These are phyloP conservation scores for Hemileccinum rubropunctum DNA, from an alignment of 768 basidiomycete species.

Conservation along the genomic window DNA sequence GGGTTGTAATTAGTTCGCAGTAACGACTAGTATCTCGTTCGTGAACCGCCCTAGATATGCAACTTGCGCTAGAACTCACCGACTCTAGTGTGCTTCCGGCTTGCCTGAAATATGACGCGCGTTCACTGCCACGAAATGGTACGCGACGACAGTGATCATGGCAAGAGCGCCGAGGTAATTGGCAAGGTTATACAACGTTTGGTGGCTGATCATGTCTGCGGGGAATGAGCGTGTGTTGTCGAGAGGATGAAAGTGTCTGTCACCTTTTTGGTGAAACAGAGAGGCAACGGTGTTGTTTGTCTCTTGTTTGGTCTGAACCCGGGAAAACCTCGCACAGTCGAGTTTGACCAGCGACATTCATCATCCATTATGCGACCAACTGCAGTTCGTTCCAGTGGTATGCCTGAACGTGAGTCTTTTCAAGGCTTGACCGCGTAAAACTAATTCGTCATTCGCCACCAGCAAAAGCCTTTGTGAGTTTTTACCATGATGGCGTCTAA, in stretches of 20 bases:
- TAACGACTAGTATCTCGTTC: background rate
- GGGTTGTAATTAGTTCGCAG: background rate
- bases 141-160: constrained; percentile 84
- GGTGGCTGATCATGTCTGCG: constrained; percentile 69
- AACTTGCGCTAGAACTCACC: constrained; percentile 4
- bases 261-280: constrained; percentile 17
- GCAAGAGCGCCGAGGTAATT: constrained; percentile 82
- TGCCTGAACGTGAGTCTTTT: constrained; percentile 73
- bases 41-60: background rate
- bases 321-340: constrained; percentile 28
- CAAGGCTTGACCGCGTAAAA: background rate
- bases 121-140: constrained; percentile 90
- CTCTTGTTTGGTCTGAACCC: constrained; percentile 32
- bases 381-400: constrained; percentile 62
- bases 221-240: background rate
- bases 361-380: constrained; percentile 43
- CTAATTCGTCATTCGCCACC: constrained; percentile 8
- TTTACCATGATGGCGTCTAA: background rate
- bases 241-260: background rate
- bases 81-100: constrained; percentile 4
- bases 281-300: constrained; percentile 24
- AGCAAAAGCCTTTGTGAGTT: constrained; percentile 84
- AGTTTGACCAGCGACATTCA: constrained; percentile 6
- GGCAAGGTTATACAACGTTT: constrained; percentile 77
- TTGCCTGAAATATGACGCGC: constrained; percentile 44